Conservation (phyloP, 345 rosid species). For the Gossypium ekmanianum region DNA sequence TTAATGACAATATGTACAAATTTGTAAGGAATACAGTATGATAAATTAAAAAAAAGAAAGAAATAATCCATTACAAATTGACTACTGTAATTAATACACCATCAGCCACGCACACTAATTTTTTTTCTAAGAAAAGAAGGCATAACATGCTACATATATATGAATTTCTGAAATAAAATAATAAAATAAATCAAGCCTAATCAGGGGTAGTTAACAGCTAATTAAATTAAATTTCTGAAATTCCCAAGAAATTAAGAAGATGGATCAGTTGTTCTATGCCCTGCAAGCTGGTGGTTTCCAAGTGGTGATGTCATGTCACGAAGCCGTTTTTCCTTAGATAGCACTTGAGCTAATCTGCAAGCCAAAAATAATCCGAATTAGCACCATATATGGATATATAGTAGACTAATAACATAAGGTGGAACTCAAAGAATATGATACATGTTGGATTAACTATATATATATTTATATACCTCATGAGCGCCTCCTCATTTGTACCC, state of each 20-base stretch:
- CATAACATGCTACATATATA: no score
- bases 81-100: no score
- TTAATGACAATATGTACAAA: no score
- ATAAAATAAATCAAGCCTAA: background rate
- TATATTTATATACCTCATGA: conserved; percentile 27
- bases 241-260: background rate
- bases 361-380: background rate
- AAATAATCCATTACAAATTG: no score
- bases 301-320: conserved; percentile 39
- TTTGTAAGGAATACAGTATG: no score
- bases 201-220: background rate
- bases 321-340: conserved; percentile 52
- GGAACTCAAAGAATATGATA: no score
- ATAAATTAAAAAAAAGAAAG: no score
- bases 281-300: conserved; percentile 11
- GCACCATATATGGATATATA: background rate
- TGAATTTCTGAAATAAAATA: background rate
- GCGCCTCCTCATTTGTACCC: conserved; percentile 42
- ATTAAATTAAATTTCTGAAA: no score
- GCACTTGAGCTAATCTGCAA: conserved; percentile 52
- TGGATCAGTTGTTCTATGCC: background rate
- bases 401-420: no score
- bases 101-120: no score
- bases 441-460: no score
- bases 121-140: no score